Evolutionary conservation across 768 basidiomycete genomes (phyloP).

Genomic region (Cubamyces sp.): DNA sequence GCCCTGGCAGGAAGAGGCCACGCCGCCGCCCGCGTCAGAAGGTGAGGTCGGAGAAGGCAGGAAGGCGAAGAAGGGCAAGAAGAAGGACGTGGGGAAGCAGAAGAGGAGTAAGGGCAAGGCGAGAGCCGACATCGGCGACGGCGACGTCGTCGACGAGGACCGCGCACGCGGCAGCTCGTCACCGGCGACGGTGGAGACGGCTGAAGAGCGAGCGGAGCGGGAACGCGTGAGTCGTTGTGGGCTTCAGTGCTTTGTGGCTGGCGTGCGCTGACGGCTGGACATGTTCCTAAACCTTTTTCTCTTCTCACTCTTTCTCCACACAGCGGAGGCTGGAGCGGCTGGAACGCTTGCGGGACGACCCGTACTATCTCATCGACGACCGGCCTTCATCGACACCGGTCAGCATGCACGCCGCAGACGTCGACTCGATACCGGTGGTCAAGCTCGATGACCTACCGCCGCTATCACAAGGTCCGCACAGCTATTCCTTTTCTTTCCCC

Average conservation of each 20-base stretch:
- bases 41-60: slow-evolving; percentile 39
- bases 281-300: background rate
- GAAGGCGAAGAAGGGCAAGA: slow-evolving; percentile 43
- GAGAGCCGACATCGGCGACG: slow-evolving; percentile 40
- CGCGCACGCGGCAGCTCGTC: slow-evolving; percentile 36
- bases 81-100: slow-evolving; percentile 41
- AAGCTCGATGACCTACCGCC: slow-evolving; percentile 75
- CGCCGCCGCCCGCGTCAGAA: slow-evolving; percentile 34
- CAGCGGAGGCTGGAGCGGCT: slow-evolving; percentile 78
- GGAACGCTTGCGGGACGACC: slow-evolving; percentile 81
- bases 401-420: slow-evolving; percentile 49
- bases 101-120: slow-evolving; percentile 51
- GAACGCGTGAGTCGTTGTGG: slow-evolving; percentile 55
- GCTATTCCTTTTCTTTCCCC: background rate
- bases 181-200: slow-evolving; percentile 51
- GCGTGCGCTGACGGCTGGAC: background rate
- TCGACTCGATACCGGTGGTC: slow-evolving; percentile 94
- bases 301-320: background rate
- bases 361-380: slow-evolving; percentile 86
- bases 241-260: background rate
- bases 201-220: slow-evolving; percentile 60
- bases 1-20: slow-evolving; percentile 49
- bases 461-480: slow-evolving; percentile 36
- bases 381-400: slow-evolving; percentile 41
- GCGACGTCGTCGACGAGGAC: slow-evolving; percentile 41